Base-by-base conservation (phyloP, 192 early-diverging fungal genomes). In the Umbelopsis vinacea region DNA sequence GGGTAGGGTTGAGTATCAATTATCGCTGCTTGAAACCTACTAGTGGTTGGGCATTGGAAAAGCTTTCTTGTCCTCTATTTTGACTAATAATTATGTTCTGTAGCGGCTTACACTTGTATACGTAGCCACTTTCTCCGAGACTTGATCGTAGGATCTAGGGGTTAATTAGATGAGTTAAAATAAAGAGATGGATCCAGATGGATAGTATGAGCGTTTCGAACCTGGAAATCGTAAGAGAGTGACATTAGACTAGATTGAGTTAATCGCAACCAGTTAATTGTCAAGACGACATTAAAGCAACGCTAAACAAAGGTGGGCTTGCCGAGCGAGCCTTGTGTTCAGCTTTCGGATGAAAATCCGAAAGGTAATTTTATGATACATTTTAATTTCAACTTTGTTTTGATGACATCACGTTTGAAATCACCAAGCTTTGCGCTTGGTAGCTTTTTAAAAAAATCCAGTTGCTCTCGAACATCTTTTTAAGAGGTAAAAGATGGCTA, bases 81-180 rank as follows among this genome's bases (percentile, higher is more conserved):
- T 63, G 29, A 63, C 29, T 17, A 37, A 63, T 63, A 37, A 35
- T 37, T 63, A n/a, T 63, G 57, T 29, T 63, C 15, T 63, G 26
- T 0, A 63, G 26, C 57, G 57, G 57, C 33, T 63, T 63, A 63
- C 57, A 63, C 57, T 63, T 29, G 57, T 63, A 63, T 37, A 63
- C 26, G 33, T 37, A 63, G 17, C 57, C 57, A 37, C 57, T 63
- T 63, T 63, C 57, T 7, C 57, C n/a, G 15, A 63, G 33, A 63
- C 29, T 35, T 37, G 57, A 19, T 19, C 57, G 57, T 15, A 63
- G 57, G 33, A 63, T 63, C 57, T 63, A 37, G 4, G 17, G 7
- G 33, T 37, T n/a, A 19, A 17, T 2, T 12, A 21, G 17, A 35
- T 63, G 35, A 63, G 57, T 10, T 63, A 63, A 63, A 37, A 29